phyloP scores from a whole-genome alignment of 257 asterid genomes.

The Salvia miltiorrhiza region DNA sequence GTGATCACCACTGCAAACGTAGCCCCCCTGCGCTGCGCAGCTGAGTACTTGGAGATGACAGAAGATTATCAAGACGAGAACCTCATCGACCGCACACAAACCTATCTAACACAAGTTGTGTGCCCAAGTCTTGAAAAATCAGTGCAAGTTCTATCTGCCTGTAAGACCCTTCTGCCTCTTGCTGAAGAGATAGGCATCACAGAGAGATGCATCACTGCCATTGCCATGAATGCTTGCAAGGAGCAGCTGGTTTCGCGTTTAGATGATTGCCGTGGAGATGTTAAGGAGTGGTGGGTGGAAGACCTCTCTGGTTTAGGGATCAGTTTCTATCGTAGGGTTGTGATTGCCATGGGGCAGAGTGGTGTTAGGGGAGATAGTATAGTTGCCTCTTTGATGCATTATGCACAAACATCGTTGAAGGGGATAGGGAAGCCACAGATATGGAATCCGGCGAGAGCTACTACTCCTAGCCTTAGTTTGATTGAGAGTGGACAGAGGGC shows the following conservation, averaged over 20 bases:
- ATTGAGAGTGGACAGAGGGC: slow-evolving; percentile 38
- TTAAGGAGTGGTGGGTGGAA: slow-evolving; percentile 71
- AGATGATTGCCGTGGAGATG: slow-evolving; percentile 37
- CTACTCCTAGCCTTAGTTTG: slow-evolving; percentile 21
- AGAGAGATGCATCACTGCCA: slow-evolving; percentile 36
- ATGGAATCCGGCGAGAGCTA: slow-evolving; percentile 51
- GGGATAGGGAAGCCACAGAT: slow-evolving; percentile 58
- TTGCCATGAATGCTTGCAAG: slow-evolving; percentile 47
- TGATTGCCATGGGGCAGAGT: slow-evolving; percentile 40
- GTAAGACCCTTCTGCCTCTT: slow-evolving; percentile 42
- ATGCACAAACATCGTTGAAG: slow-evolving; percentile 47
- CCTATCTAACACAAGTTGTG: slow-evolving; percentile 51
- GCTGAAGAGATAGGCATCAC: slow-evolving; percentile 53
- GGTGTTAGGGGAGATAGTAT: slow-evolving; percentile 52
- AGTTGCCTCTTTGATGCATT: slow-evolving; percentile 54
- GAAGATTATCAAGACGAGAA: slow-evolving; percentile 52
- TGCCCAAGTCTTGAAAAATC: slow-evolving; percentile 48
- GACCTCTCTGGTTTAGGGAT: slow-evolving; percentile 48
- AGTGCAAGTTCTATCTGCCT: slow-evolving; percentile 47
- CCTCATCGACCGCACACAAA: slow-evolving; percentile 49
- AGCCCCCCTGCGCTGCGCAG: slow-evolving; percentile 58
- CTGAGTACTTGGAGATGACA: slow-evolving; percentile 61
- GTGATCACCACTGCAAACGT: slow-evolving; percentile 59
- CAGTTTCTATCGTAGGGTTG: slow-evolving; percentile 40
- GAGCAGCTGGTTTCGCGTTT: slow-evolving; percentile 54